Evolutionary conservation across 2,329 filamentous ascomycete genomes (phyloP), one percentile per base, ranked within the genome.

Genomic region (Laburnicola sp.): DNA sequence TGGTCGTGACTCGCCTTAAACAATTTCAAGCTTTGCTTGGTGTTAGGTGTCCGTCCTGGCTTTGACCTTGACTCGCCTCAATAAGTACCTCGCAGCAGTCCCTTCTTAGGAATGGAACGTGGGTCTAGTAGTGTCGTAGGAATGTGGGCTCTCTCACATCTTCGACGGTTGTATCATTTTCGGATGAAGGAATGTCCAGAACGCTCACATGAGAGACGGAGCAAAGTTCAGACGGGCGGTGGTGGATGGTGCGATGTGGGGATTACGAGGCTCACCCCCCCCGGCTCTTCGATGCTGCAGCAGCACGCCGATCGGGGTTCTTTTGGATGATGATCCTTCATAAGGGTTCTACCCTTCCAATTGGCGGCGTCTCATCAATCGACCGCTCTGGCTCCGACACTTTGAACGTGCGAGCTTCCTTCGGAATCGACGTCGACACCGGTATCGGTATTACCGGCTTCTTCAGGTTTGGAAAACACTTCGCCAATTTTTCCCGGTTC

Each of bases 1-100:
- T 6, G 38, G 22, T 16, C 22, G 27, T 25, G 38, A 41, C 38
- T 41, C 38, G 38, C 38, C 38, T 41, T 11, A 41, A 41, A 41
- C n/a, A 41, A 40, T 48, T 25, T 42, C 38, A 36, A 40, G 38
- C 46, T 41, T 10, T 48, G 37, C 46, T 48, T 37, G 43, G 43
- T 45, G 43, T 45, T 44, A 31, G 41, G 28, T 31, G 41, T 34
- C 26, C 35, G 41, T 44, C 31, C 22, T 6, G 21, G 25, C 4
- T 27, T 41, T 6, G 38, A 9, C 16, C 22, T 41, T 25, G 38
- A 41, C 38, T 41, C 38, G 38, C 38, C 38, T 41, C n/a, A 41
- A 41, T 16, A 41, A 16, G 30, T 26, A 25, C n/a, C 3, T 37
- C 10, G 43, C 43, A 45, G 27, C 25, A 37, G 38, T 37, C 25